Evolutionary conservation across 331 rosid species (phyloP), one percentile per base, ranked within the genome.

Genomic region (Pyrus hybrid): DNA sequence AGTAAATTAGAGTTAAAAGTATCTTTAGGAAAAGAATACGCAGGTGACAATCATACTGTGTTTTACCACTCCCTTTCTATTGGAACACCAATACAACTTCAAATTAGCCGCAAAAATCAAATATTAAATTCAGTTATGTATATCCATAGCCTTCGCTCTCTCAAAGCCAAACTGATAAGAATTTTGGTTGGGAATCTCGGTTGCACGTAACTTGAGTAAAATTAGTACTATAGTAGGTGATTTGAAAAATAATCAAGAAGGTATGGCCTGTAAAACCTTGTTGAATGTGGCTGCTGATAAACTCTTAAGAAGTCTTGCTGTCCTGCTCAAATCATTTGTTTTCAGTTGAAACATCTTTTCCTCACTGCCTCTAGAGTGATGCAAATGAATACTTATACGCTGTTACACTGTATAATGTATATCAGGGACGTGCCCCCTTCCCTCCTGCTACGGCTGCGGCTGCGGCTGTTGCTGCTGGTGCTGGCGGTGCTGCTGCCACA

Each of bases 401-500:
- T 21, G 29, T 56, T 61, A 22, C 77, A 76, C 29, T 60, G 13
- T 63, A 74, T 80, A 58, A 70, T 70, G 69, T 71, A 65, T 83
- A 11, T 70, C 73, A 94, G 99, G 99, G 90, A 81, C 91, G 88
- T 28, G 88, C 80, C 49, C 83, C 85, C 62, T 79, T 76, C 64
- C 85, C 88, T 37, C 28, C 80, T 56, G 47, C 78, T 49, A 64
- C 91, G 26, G 71, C 79, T 76, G 25, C 23, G 8, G 45, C 83
- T 4, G 76, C 72, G 3, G 63, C 78, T 6, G 67, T 6, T 51
- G 53, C 71, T 64, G 61, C 77, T 67, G 74, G 29, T 26, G 61
- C 72, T 47, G 37, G 65, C 20, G 75, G 72, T 21, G 32, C 83
- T 73, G 65, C 77, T 70, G 63, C 84, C 51, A 77, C 80, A 1